These are phyloP conservation scores for Zasmidium cellare DNA, from an alignment of 2,329 filamentous ascomycete species.

Conservation along the genomic window DNA sequence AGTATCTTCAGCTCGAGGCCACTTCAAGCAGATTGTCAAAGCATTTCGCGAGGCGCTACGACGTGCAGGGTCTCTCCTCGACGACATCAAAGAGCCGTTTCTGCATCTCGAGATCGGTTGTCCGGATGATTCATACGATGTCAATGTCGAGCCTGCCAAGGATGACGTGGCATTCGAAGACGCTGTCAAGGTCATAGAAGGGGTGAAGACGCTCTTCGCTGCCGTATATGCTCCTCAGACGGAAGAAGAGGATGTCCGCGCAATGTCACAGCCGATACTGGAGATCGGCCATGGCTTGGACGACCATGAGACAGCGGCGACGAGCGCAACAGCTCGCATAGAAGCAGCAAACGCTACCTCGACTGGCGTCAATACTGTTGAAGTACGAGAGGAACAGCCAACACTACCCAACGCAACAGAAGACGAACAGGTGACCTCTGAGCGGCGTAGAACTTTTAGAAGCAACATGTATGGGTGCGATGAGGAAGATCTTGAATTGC, in stretches of 20 bases:
- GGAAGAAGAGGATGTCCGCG: not conserved
- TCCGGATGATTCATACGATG: conserved; percentile 64
- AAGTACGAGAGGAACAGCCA: not conserved
- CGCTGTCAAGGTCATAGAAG: conserved; percentile 47
- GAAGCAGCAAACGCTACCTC: not conserved
- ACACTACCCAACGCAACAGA: not conserved
- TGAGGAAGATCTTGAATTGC: conserved; percentile 34
- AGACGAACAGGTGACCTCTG: not conserved
- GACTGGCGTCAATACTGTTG: not conserved
- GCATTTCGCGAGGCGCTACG: conserved; percentile 53
- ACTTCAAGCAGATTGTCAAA: conserved; percentile 59
- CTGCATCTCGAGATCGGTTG: conserved; percentile 65
- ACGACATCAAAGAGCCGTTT: conserved; percentile 56
- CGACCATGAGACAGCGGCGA: no score
- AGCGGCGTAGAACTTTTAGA: conserved; percentile 14
- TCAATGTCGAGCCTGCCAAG: conserved; percentile 71
- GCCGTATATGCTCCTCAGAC: conserved; percentile 20
- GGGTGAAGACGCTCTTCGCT: conserved; percentile 47
- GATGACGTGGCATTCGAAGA: conserved; percentile 69
- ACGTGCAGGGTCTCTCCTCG: conserved; percentile 18
- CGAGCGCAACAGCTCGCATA: no score
- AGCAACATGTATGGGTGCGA: conserved; percentile 39
- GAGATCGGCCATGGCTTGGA: no score
- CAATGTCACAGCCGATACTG: not conserved
- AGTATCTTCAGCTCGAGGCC: conserved; percentile 56